A percentile compares a stretch with the other conserved stretches of the same genome.
Evolutionary conservation across 2,329 filamentous ascomycete species (phyloP).

Genomic region (Hyphodiscus sp.): DNA sequence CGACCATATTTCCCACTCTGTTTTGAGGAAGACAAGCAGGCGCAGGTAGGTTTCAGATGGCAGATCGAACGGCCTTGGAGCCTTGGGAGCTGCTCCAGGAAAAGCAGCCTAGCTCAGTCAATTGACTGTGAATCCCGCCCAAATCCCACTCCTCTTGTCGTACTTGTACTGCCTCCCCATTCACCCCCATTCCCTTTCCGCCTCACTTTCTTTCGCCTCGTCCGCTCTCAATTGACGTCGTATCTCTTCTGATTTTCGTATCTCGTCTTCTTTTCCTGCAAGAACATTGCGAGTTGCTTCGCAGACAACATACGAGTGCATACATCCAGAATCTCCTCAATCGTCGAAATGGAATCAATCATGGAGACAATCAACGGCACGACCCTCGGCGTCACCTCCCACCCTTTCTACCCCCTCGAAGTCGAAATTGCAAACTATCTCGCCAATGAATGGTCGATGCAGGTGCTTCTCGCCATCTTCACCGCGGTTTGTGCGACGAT

Average conservation of each 20-base stretch:
- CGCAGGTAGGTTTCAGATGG: neutral
- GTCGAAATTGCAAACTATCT: constrained; percentile 56
- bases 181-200: neutral
- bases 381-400: constrained; percentile 28
- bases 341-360: constrained; percentile 12
- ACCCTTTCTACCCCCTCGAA: constrained; percentile 68
- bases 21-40: neutral
- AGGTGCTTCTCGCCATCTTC: constrained; percentile 43
- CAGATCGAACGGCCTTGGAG: neutral
- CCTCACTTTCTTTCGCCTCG: neutral
- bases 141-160: neutral
- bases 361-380: constrained; percentile 16
- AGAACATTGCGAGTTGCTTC: neutral
- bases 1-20: neutral
- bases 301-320: neutral
- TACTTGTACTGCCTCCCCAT: neutral
- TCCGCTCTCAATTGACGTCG: neutral
- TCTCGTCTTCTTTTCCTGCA: no score
- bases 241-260: no score
- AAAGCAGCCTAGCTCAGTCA: no score
- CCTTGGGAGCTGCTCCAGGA: no score
- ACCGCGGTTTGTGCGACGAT: constrained; percentile 20
- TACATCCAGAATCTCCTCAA: neutral
- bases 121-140: neutral
- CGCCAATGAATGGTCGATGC: constrained; percentile 56